Evolutionary conservation across 176 grass and related monocot species (phyloP).

Genomic region (Oryza meridionalis): DNA sequence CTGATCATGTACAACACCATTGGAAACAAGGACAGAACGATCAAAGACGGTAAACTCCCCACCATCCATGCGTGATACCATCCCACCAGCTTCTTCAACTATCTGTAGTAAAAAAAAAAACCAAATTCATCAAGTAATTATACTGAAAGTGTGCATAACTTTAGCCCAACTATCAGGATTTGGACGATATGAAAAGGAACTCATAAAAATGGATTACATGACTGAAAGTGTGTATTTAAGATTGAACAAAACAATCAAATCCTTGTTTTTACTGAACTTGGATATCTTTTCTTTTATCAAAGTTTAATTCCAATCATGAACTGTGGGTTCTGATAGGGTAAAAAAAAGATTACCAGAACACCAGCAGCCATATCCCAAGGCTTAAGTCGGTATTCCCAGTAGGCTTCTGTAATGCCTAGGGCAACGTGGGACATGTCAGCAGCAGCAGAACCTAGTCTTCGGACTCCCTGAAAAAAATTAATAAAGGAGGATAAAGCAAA

Average conservation of each 20-base stretch:
- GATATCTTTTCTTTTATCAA: slow-evolving; percentile 10
- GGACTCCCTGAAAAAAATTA: slow-evolving; percentile 67
- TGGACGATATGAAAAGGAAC: neutral
- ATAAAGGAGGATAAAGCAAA: slow-evolving; percentile 12
- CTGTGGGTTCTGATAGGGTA: neutral
- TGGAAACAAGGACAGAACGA: slow-evolving; percentile 93
- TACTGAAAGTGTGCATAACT: slow-evolving; percentile 2
- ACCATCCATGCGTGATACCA: slow-evolving; percentile 87
- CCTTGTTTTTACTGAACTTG: neutral
- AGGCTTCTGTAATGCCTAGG: slow-evolving; percentile 87
- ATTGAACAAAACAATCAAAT: neutral
- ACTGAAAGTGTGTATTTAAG: slow-evolving; percentile 7
- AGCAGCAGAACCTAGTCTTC: slow-evolving; percentile 87
- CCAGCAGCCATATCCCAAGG: slow-evolving; percentile 99
- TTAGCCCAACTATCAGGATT: neutral
- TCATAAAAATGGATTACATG: slow-evolving; percentile 21
- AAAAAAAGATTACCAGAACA: slow-evolving; percentile 65
- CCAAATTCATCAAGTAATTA: slow-evolving; percentile 35
- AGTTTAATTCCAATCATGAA: neutral
- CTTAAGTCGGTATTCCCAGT: slow-evolving; percentile 97
- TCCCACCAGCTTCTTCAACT: slow-evolving; percentile 94
- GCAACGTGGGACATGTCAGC: slow-evolving; percentile 96
- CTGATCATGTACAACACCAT: slow-evolving; percentile 74
- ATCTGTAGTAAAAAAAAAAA: slow-evolving; percentile 51
- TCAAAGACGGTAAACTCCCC: slow-evolving; percentile 91